Conservation (phyloP, 768 basidiomycete genomes). For the Tylopilus balloui region DNA sequence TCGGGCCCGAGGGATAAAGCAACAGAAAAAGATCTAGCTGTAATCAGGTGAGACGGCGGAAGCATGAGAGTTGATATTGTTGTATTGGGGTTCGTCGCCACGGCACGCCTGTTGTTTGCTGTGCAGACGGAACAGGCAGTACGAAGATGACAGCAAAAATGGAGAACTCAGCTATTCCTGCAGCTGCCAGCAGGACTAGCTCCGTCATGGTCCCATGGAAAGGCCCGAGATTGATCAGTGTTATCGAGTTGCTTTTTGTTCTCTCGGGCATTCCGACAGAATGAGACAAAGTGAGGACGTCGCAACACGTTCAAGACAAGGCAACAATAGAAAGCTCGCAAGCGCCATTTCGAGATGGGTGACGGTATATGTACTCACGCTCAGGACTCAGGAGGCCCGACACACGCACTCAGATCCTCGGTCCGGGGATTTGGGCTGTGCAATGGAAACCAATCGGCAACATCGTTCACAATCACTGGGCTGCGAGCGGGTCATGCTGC, state of each 20-base stretch:
- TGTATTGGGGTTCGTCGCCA: background rate
- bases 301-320: background rate
- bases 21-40: conserved; percentile 2
- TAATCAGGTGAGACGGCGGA: conserved; percentile 11
- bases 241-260: conserved; percentile 15
- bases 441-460: conserved; percentile 4
- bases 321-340: background rate
- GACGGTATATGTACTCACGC: background rate
- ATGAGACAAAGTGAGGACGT: conserved; percentile 4
- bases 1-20: conserved; percentile 16
- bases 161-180: conserved; percentile 18
- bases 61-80: conserved; percentile 3
- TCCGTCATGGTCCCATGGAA: conserved; percentile 9
- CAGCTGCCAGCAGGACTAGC: conserved; percentile 7
- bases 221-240: conserved; percentile 2
- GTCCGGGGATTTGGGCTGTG: background rate
- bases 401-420: background rate
- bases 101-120: conserved; percentile 3
- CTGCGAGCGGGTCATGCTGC: background rate
- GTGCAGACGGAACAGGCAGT: conserved; percentile 9
- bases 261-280: background rate
- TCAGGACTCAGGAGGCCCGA: too few relatives aligned
- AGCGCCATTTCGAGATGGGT: background rate
- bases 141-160: conserved; percentile 16
- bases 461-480: background rate